Base-by-base conservation (phyloP, 108 stramenopile genomes). In the Schizochytrium sp. region DNA sequence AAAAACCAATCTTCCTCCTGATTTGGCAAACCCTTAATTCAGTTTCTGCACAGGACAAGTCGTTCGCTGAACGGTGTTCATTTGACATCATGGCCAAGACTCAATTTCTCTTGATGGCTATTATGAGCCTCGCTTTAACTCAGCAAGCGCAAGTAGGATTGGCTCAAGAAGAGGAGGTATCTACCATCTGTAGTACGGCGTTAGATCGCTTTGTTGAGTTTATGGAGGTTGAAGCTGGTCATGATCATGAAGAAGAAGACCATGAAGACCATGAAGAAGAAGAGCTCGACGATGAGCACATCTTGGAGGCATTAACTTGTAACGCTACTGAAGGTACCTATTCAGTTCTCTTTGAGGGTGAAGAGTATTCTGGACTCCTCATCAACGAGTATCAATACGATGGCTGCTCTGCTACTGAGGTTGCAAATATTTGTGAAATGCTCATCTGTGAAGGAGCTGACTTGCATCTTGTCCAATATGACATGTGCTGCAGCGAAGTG, bases 171-270 rank as follows among this genome's bases (percentile, higher is more conserved):
- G 64, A 69, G 44, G 64, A 69, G 64, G 64, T 15, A 38, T 44
- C 64, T 8, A 44, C 40, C 10, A 69, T 44, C 19, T 69, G 64
- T 44, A 44, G 7, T 2, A 44, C 3, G 12, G 64, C 64, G 8
- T 15, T 69, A 44, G 15, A 69, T 44, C 64, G 64, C 64, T 44
- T 69, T 44, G 64, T 69, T 44, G 64, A 7, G 7, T 69, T 69
- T 44, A 69, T 69, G 64, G 64, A 69, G 15, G 64, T 13, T 5
- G 64, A 69, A 44, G 64, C 64, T 44, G 64, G 64, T 44, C 64
- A 69, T n/a, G 59, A 60, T n/a, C 59, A 60, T n/a, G 1, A 17
- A n/a, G 59, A 60, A 60, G 59, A 60, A 60, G 59, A 60, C 19
- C 1, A 2, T n/a, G 59, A 60, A 1, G 64, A 64, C 61, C 61